A percentile compares a stretch with the other conserved stretches of the same genome.
These are phyloP conservation scores for Nakazawaea pomicola DNA, from an alignment of 805 yeast species.

Conservation along the genomic window DNA sequence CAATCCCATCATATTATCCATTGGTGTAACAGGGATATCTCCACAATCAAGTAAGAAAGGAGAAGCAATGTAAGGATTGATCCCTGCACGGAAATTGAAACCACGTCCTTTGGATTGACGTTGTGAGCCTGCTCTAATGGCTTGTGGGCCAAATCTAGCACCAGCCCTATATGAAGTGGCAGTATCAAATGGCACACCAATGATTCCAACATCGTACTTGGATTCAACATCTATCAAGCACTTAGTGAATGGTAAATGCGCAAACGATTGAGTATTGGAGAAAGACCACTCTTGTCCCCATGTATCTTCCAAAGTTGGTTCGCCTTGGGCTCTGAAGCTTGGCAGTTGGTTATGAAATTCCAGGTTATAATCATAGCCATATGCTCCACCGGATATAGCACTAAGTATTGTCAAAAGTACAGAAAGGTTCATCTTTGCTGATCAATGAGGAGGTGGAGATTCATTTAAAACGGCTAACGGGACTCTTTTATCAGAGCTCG, in stretches of 20 bases:
- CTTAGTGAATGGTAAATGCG: conserved; percentile 57
- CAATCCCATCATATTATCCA: conserved; percentile 50
- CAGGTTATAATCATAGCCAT: conserved; percentile 6
- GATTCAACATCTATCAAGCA: conserved; percentile 48
- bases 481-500: no score
- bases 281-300: conserved; percentile 80
- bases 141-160: conserved; percentile 78
- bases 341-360: conserved; percentile 10
- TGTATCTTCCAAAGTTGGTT: conserved; percentile 44
- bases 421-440: conserved; percentile 12
- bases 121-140: conserved; percentile 63
- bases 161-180: conserved; percentile 78
- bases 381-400: conserved; percentile 2
- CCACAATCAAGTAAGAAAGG: conserved; percentile 51
- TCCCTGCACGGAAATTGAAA: conserved; percentile 53
- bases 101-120: conserved; percentile 68
- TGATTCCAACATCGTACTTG: conserved; percentile 61
- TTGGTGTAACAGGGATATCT: conserved; percentile 54
- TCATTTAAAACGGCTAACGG: no score
- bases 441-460: no score
- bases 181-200: conserved; percentile 83
- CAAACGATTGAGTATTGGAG: conserved; percentile 65
- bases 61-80: conserved; percentile 47
- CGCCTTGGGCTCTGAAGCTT: background rate
- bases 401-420: conserved; percentile 9